Evolutionary conservation across 805 yeast genomes (phyloP), one percentile per base, ranked within the genome.

Genomic region (Suhomyces pyralidae): DNA sequence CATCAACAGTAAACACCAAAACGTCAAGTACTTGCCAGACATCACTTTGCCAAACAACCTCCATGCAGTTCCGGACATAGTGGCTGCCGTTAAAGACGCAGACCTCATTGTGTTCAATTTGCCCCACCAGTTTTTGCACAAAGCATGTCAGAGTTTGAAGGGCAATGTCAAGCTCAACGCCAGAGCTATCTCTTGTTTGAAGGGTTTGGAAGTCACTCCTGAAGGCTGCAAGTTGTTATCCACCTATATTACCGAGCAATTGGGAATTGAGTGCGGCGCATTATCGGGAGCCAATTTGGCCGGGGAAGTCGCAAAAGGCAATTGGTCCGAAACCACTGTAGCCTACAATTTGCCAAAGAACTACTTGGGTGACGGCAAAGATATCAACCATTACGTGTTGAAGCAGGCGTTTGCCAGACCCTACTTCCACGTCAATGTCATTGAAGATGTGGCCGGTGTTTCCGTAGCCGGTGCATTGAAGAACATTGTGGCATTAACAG

Each of bases 201-300:
- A 76, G 63, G 80, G 80, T 30, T 67, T 76, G 58, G 79, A 76
- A 61, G 80, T 76, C 34, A 67, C 67, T 25, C 69, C 74, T 46
- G 65, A 67, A 40, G 79, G 79, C 38, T 74, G 78, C 63, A 71
- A 73, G 57, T 72, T 76, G 62, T 70, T 76, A 58, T 71, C 77
- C 45, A 73, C 74, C 34, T 69, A 70, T 50, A 75, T 76, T 55
- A 71, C 76, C 48, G 80, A 76, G 56, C 61, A 68, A 30, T 72
- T 76, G 64, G 77, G 77, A 40, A 67, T 76, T 53, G 63, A 65
- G 55, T 76, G 80, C 57, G 80, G 79, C 51, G 79, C 74, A 5
- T 65, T 76, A 49, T 70, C 77, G n/a, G 80, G 80, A n/a, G 80
- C 80, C 52, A 76, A 76, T 61, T 67, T 76, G 52, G 80, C 80